Evolutionary conservation across 768 basidiomycete genomes (phyloP).

Genomic region (Macrocybe gigantea): DNA sequence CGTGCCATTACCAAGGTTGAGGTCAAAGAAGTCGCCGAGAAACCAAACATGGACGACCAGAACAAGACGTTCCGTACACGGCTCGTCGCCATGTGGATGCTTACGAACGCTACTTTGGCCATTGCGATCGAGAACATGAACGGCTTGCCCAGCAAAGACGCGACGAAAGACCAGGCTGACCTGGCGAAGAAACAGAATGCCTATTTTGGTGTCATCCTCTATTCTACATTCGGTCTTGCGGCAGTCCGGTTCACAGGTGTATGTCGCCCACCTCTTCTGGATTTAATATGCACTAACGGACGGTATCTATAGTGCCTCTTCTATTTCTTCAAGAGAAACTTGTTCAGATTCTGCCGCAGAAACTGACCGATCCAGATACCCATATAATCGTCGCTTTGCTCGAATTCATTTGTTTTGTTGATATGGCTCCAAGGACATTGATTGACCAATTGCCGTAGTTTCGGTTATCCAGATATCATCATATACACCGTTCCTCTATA

Average conservation of each 20-base stretch:
- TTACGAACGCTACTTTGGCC: constrained; percentile 60
- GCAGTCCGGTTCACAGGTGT: constrained; percentile 73
- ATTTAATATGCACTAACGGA: background rate
- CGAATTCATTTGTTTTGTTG: constrained; percentile 3
- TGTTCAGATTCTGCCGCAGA: constrained; percentile 76
- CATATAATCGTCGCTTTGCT: constrained; percentile 2
- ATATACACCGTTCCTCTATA: too few species aligned
- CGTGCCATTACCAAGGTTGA: constrained; percentile 77
- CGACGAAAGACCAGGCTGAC: constrained; percentile 30
- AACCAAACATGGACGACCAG: constrained; percentile 82
- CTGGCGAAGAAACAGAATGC: constrained; percentile 38
- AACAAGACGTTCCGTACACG: constrained; percentile 93
- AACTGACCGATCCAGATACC: constrained; percentile 35
- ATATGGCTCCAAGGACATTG: background rate
- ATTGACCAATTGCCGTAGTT: too few species aligned
- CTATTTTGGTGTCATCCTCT: constrained; percentile 77
- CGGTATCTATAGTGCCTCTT: constrained; percentile 56
- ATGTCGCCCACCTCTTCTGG: constrained; percentile 21
- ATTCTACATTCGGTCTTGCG: constrained; percentile 71
- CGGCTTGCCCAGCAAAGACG: constrained; percentile 40
- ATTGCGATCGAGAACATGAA: constrained; percentile 74
- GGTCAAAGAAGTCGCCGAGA: constrained; percentile 61
- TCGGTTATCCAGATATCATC: too few species aligned
- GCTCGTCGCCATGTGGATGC: constrained; percentile 79
- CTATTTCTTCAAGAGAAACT: constrained; percentile 79